Percentiles rank a stretch among this genome's conserved stretches.
Conservation (phyloP, 2,329 filamentous ascomycete genomes). For the Xenoacremonium recifei region DNA sequence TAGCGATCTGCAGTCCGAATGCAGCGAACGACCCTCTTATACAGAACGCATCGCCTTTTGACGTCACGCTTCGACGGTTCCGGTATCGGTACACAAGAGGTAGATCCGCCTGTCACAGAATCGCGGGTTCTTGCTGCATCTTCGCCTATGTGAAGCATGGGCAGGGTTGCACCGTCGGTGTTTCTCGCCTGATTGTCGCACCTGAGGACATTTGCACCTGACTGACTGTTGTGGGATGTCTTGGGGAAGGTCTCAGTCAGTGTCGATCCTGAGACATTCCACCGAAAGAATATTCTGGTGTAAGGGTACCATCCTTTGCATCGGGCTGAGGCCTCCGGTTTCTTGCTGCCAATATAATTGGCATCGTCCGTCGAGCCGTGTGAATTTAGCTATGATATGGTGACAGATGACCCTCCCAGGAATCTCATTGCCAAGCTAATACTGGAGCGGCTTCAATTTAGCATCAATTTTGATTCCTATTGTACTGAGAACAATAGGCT, state of each 20-base stretch:
- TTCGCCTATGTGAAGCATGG: neutral
- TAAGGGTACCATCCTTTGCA: no score
- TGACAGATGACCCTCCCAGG: neutral
- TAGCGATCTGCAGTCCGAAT: no score
- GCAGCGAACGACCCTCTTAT: no score
- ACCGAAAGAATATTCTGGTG: no score
- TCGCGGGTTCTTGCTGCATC: no score
- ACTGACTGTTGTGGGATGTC: conserved; percentile 3
- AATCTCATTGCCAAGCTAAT: neutral
- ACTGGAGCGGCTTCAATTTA: neutral
- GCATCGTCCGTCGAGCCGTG: neutral
- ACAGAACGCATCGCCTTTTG: no score
- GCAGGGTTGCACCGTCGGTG: neutral
- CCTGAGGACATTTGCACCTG: no score
- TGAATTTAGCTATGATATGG: neutral
- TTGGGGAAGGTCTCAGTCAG: neutral
- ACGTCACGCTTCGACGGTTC: neutral
- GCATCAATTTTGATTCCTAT: no score
- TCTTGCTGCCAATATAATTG: neutral
- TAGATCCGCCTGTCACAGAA: neutral
- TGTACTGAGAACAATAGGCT: no score
- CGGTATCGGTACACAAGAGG: neutral
- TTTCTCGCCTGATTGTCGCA: neutral
- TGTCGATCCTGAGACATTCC: neutral
- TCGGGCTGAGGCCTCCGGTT: no score